phyloP scores from a whole-genome alignment of 495 filamentous ascomycete genomes.

The Immersiella caudata region DNA sequence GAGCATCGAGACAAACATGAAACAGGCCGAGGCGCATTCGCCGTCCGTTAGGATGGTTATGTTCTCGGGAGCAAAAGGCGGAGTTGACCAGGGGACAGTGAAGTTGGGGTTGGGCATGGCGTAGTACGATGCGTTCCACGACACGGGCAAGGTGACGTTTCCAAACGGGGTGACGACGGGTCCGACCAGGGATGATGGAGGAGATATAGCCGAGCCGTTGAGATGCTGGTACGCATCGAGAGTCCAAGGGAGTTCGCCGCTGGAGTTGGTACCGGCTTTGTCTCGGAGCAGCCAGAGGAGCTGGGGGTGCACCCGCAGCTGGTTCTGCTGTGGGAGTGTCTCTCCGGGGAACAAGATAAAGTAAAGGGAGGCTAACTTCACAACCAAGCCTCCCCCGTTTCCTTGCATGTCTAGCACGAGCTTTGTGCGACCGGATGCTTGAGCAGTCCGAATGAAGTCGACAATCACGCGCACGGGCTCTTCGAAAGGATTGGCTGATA shows the following conservation, averaged over 20 bases:
- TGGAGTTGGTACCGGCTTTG: too few species aligned
- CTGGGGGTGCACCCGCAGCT: slow-evolving; percentile 27
- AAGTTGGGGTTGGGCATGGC: neutral
- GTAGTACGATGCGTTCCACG: too few species aligned
- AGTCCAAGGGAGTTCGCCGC: slow-evolving; percentile 9
- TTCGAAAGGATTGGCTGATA: neutral
- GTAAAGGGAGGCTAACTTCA: slow-evolving; percentile 40
- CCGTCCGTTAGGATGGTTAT: slow-evolving; percentile 59
- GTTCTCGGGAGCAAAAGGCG: slow-evolving; percentile 38
- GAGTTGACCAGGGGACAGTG: slow-evolving; percentile 25
- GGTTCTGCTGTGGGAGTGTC: slow-evolving; percentile 23
- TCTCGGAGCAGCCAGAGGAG: neutral
- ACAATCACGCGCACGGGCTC: slow-evolving; percentile 22
- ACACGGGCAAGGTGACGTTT: neutral
- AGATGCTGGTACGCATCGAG: neutral
- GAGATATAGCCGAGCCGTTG: too few species aligned
- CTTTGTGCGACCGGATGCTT: slow-evolving; percentile 17
- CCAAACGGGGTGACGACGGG: too few species aligned
- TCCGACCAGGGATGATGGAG: too few species aligned
- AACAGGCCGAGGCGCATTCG: slow-evolving; percentile 66
- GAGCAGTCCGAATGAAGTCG: slow-evolving; percentile 16
- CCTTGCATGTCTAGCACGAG: slow-evolving; percentile 58
- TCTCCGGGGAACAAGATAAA: slow-evolving; percentile 41
- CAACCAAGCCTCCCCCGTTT: slow-evolving; percentile 53
- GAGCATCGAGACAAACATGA: slow-evolving; percentile 61